Conservation (phyloP, 2,329 filamentous ascomycete species). For the Ceratocystis diversiconidia region DNA sequence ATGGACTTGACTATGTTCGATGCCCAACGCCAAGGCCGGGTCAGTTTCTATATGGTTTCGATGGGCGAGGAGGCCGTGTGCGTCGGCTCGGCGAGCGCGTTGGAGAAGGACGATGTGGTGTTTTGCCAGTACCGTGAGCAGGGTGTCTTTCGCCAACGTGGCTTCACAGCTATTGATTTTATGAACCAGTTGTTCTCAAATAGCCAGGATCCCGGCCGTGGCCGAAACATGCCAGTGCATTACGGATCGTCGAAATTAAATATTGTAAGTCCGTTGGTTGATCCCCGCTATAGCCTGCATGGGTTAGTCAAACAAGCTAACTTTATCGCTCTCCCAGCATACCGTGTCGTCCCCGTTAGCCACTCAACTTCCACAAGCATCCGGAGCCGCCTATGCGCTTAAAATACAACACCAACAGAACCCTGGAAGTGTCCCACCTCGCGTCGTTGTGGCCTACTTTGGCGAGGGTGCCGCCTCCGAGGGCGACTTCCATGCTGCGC, state of each 20-base stretch:
- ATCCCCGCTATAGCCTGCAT: neutral
- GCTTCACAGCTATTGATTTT: constrained; percentile 75
- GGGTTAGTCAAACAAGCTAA: neutral
- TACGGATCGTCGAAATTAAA: constrained; percentile 76
- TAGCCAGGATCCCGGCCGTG: constrained; percentile 60
- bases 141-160: constrained; percentile 78
- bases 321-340: constrained; percentile 37
- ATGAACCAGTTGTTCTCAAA: constrained; percentile 95
- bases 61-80: constrained; percentile 90
- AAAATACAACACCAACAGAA: constrained; percentile 67
- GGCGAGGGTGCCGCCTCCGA: constrained; percentile 83
- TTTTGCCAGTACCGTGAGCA: constrained; percentile 93
- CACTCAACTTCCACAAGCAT: constrained; percentile 78
- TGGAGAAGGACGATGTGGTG: constrained; percentile 73
- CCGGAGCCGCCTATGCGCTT: constrained; percentile 74
- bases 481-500: constrained; percentile 79
- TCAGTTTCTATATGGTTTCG: constrained; percentile 96
- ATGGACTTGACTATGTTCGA: constrained; percentile 99
- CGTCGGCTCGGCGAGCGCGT: constrained; percentile 71
- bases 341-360: constrained; percentile 73
- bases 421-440: constrained; percentile 44
- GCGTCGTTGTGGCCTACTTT: constrained; percentile 73
- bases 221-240: constrained; percentile 94
- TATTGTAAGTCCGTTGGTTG: constrained; percentile 45
- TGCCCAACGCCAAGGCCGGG: constrained; percentile 81